phyloP scores from a whole-genome alignment of 2,329 filamentous ascomycete species.

The Microdochium paspali region DNA sequence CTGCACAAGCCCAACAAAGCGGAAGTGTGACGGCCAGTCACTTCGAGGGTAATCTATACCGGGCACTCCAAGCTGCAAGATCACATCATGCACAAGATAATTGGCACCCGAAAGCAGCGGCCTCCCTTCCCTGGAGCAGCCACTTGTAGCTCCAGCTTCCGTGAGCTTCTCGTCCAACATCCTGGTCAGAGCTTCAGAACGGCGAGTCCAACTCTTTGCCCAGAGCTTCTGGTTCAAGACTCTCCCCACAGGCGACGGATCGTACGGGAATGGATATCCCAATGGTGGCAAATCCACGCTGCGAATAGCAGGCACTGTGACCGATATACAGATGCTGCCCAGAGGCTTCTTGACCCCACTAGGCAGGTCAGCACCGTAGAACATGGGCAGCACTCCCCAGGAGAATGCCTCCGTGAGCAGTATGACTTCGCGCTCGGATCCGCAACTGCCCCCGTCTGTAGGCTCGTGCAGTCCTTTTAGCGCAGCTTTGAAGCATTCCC shows the following conservation, averaged over 20 bases:
- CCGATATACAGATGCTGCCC: constrained; percentile 20
- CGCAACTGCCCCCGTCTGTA: constrained; percentile 14
- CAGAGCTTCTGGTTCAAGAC: constrained; percentile 15
- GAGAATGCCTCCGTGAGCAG: constrained; percentile 24
- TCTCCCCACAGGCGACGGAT: constrained; percentile 14
- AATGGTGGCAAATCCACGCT: constrained; percentile 24
- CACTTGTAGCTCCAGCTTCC: constrained; percentile 15
- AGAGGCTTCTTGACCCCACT: constrained; percentile 9
- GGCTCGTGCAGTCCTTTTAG: constrained; percentile 12
- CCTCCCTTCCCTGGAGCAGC: constrained; percentile 4
- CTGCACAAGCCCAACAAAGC: constrained; percentile 24
- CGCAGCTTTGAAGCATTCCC: constrained; percentile 18
- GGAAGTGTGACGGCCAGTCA: constrained; percentile 24
- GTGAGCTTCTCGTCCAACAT: constrained; percentile 16
- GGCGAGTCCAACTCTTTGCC: constrained; percentile 16
- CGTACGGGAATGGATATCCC: constrained; percentile 19
- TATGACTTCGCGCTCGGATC: constrained; percentile 14
- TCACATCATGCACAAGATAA: constrained; percentile 22
- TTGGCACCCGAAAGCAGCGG: constrained; percentile 22
- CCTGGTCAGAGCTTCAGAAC: constrained; percentile 12
- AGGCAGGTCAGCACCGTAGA: constrained; percentile 17
- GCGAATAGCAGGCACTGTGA: constrained; percentile 25
- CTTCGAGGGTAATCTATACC: constrained; percentile 26
- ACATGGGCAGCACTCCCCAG: constrained; percentile 23
- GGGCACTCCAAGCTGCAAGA: constrained; percentile 26